Evolutionary conservation across 1,284 basidiomycete species (phyloP), one percentile per base, ranked within the genome.

Genomic region (Moniliella sp.): DNA sequence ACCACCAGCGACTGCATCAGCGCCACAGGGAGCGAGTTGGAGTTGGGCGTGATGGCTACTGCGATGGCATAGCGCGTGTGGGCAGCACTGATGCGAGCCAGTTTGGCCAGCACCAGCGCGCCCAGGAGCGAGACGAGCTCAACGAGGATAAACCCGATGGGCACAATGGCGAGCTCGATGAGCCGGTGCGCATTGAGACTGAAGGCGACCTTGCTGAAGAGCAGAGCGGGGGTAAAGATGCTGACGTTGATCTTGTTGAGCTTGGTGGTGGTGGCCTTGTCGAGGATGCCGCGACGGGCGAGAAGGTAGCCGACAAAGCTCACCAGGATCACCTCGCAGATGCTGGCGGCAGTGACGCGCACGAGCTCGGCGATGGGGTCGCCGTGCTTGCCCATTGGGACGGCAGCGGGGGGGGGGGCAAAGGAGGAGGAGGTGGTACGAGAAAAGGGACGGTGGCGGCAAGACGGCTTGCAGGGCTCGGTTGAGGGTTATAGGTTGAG

Each of bases 141-240:
- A 17, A 65, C 71, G 30, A 73, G 70, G 15, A 71, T 69, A 34
- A 71, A 77, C 32, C 76, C 73, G 9, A 88, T 67, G 4, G 84
- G 84, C 18, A 91, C 81, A 40, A 88, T 72, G 78, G 80, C 83
- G 67, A 91, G 66, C 61, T 91, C 81, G 27, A 70, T 69, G 8
- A 88, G 65, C 64, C 86, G 83, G 25, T 70, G 74, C 67, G 63
- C 49, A 25, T 54, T 66, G 25, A 68, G 46, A 12, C 63, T 64
- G 61, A 79, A 78, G 0, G 82, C 77, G 14, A 88, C 83, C 66
- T 91, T 93, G 21, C 79, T 82, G 63, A 91, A 91, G 15, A 91
- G 67, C 12, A 93, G 71, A 0, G 78, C 77, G 0, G 84, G 84
- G 0, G 84, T 93, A 64, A 91, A 86, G 21, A 91, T 69, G 0